Percentiles rank a stretch among this genome's conserved stretches.
phyloP scores from a whole-genome alignment of 306 rosid species.

The Sechiopsis laciniata region DNA sequence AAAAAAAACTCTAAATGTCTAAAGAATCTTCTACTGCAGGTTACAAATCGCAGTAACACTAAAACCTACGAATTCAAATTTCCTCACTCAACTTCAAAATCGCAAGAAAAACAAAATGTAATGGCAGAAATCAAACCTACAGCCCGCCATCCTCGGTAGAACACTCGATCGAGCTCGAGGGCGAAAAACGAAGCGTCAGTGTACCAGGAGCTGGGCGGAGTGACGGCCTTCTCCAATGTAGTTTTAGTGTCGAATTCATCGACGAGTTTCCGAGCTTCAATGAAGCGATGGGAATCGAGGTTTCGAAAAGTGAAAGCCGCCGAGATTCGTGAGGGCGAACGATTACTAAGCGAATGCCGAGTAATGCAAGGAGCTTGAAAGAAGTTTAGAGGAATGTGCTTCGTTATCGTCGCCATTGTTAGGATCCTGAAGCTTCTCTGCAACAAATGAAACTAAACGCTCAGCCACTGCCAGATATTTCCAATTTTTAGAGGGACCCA shows the following conservation, averaged over 20 bases:
- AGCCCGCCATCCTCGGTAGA: conserved; percentile 76
- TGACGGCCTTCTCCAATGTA: conserved; percentile 63
- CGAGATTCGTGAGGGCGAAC: neutral
- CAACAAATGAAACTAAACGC: too few species aligned
- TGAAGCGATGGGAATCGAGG: conserved; percentile 6
- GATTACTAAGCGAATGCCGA: conserved; percentile 23
- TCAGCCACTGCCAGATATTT: too few species aligned
- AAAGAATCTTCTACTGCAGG: too few species aligned
- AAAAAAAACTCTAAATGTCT: too few species aligned
- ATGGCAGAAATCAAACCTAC: conserved; percentile 45
- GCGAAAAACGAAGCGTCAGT: conserved; percentile 49
- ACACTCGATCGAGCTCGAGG: conserved; percentile 63
- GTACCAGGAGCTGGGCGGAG: conserved; percentile 90
- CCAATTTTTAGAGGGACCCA: too few species aligned
- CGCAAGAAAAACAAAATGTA: too few species aligned
- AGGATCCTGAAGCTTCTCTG: neutral
- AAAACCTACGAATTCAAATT: too few species aligned
- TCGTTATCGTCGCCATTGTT: neutral
- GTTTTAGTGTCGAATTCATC: conserved; percentile 59
- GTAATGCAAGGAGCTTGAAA: conserved; percentile 20
- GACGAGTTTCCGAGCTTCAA: conserved; percentile 25
- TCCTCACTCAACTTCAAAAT: too few species aligned
- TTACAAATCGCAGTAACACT: too few species aligned
- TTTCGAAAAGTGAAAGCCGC: conserved; percentile 25
- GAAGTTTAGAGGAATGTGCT: conserved; percentile 15